Evolutionary conservation across 176 grass and related monocot species (phyloP), one percentile per base, ranked within the genome.

Genomic region (Chrysopogon serrulatus): DNA sequence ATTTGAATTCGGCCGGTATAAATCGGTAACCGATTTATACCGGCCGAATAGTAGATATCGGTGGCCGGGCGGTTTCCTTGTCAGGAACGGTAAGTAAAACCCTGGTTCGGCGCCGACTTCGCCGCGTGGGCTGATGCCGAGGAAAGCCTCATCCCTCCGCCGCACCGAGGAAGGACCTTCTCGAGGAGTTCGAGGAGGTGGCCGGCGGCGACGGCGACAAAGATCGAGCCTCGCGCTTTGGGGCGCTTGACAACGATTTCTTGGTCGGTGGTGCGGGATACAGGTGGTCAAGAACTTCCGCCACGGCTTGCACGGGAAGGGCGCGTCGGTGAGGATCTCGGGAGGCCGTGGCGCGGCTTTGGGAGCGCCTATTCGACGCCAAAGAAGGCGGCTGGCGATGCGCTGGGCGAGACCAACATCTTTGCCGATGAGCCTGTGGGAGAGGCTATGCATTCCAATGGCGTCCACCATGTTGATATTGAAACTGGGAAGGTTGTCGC

Each of bases 51-150:
- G n/a, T n/a, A n/a, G n/a, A n/a, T n/a, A n/a, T n/a, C n/a, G n/a
- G n/a, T n/a, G n/a, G n/a, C n/a, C n/a, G n/a, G n/a, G n/a, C n/a
- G n/a, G n/a, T n/a, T n/a, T n/a, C n/a, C n/a, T n/a, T n/a, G n/a
- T n/a, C n/a, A n/a, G n/a, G n/a, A n/a, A n/a, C n/a, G n/a, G n/a
- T n/a, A n/a, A n/a, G n/a, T n/a, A n/a, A n/a, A n/a, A n/a, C n/a
- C n/a, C n/a, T n/a, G n/a, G n/a, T n/a, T n/a, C n/a, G 96, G 96
- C 41, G 74, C 87, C 19, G 96, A 98, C 85, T 98, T 98, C 83
- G 83, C 89, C 77, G 85, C 91, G 12, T 98, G 96, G 96, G 77
- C 84, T 33, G 93, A 94, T 57, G 89, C 93, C 0, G 89, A 92
- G 57, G 91, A 94, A 23, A 82, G 51, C 76, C 77, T 87, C 44